Base-by-base conservation (phyloP, 2,329 filamentous ascomycete genomes). In the Diaporthe velutina region DNA sequence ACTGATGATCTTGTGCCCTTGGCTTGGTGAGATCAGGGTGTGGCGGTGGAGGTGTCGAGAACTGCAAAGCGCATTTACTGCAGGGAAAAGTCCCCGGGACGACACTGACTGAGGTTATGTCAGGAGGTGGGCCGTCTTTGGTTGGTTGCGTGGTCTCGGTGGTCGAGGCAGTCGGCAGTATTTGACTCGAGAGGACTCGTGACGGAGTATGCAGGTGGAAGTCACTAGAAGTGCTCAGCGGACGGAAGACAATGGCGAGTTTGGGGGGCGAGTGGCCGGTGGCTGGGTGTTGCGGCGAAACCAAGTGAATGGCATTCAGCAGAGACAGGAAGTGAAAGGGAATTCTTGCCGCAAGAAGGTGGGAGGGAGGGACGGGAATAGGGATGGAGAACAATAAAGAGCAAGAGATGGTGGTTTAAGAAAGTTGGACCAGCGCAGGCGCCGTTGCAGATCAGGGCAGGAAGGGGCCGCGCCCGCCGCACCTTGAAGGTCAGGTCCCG, bases 1-100 rank as follows among this genome's bases (percentile, higher is more conserved):
- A 71, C 81, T 70, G 67, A 28, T 57, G 48, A 33, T 22, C n/a
- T 42, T n/a, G 25, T 30, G 45, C 17, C 5, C 50, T 52, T 45
- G 40, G 30, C 60, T 9, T 22, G 33, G 22, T 48, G 33, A 52
- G 33, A 40, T 4, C 33, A 42, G 52, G 55, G 25, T 17, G 30
- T 70, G 57, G 30, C 60, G 71, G 61, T 28, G 35, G 45, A 12
- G 45, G n/a, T 15, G 42, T 40, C 42, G 54, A 17, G 13, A 45
- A 28, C 28, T 8, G 25, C 4, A 35, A 25, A n/a, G 15, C 25
- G 15, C 40, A 12, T 40, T 40, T 68, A 35, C 54, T 6, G 64
- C 13, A 22, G 48, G 33, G 30, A 17, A 40, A 15, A 25, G 17
- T 66, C 12, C 17, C 28, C 17, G 10, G 33, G 38, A 38, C n/a